Base-by-base conservation (phyloP, 1,139 yeast species). In the Pichia sp. region DNA sequence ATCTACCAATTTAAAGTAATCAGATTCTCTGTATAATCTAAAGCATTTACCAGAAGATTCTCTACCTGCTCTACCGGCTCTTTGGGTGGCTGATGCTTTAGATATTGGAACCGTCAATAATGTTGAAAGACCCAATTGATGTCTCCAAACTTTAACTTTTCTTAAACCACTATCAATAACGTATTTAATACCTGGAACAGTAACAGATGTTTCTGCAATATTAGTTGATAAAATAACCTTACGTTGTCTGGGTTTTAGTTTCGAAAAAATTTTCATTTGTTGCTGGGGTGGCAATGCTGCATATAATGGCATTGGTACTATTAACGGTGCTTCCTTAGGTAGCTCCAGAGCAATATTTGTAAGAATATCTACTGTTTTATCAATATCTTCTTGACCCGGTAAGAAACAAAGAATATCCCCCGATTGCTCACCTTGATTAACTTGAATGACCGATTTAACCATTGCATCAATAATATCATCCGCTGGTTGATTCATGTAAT, bases 11-110 rank as follows among this genome's bases (percentile, higher is more conserved):
- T 74, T 72, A 25, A 65, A 56, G 59, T 78, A 92, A 43, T 86
- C 83, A 2, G 69, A 64, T 60, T 90, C 97, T 49, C 86, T 81
- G 64, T 85, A 94, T 37, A 92, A 69, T 52, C 98, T 72, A 66
- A 76, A 92, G 39, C 95, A 89, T 65, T 90, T 92, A 46, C 99
- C 99, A 40, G 86, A 80, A 7, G 79, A 75, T 69, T 92, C 97
- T 79, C 99, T 87, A 57, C 99, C 99, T 31, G 98, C 98, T 75
- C 99, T 86, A 65, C 99, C 99, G 50, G 94, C 83, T 67, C 99
- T 75, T 70, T 92, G 99, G 41, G 85, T 79, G 0, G 98, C 98
- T 39, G 96, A 86, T 0, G 97, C 95, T 61, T 86, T 89, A 0
- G 97, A 89, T 26, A 94, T 83, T 1, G 98, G 92, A 0, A 94